Evolutionary conservation across 371 early-diverging fungal species (phyloP).

Genomic region (Mortierella sp.): DNA sequence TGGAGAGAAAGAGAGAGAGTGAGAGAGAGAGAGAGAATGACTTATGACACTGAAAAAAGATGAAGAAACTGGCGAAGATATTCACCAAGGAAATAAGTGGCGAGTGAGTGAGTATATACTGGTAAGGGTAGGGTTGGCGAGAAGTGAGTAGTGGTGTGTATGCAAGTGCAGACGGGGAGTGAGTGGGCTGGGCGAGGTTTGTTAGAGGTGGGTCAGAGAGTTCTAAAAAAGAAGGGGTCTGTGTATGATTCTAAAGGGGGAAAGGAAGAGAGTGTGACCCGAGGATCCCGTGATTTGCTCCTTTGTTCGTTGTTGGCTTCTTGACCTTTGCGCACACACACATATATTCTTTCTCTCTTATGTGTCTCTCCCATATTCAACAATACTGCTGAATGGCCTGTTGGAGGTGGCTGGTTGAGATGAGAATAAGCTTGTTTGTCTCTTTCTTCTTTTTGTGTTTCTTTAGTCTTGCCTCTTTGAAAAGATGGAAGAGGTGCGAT

Average conservation of each 20-base stretch:
- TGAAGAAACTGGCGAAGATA: background rate
- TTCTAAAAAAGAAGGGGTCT: background rate
- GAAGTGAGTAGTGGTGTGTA: background rate
- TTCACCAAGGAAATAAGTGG: background rate
- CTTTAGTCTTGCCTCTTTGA: background rate
- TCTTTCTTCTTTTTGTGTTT: background rate
- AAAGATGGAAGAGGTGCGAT: no score
- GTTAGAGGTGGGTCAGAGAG: background rate
- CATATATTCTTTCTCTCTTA: no score
- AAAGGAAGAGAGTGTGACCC: background rate
- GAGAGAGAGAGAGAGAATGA: background rate
- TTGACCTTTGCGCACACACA: no score
- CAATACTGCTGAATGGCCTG: background rate
- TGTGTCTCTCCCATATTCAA: background rate
- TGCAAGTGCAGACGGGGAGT: background rate
- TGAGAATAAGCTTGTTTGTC: conserved; percentile 6
- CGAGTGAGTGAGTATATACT: background rate
- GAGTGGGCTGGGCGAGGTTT: background rate
- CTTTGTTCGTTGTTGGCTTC: background rate
- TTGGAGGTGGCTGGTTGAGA: background rate
- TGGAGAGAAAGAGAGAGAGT: background rate
- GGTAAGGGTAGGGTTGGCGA: background rate
- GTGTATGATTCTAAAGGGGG: no score
- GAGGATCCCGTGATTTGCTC: conserved; percentile 7
- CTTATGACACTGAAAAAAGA: background rate